Evolutionary conservation across 2,329 filamentous ascomycete genomes (phyloP).

Genomic region (Ambrosiella beaveri): DNA sequence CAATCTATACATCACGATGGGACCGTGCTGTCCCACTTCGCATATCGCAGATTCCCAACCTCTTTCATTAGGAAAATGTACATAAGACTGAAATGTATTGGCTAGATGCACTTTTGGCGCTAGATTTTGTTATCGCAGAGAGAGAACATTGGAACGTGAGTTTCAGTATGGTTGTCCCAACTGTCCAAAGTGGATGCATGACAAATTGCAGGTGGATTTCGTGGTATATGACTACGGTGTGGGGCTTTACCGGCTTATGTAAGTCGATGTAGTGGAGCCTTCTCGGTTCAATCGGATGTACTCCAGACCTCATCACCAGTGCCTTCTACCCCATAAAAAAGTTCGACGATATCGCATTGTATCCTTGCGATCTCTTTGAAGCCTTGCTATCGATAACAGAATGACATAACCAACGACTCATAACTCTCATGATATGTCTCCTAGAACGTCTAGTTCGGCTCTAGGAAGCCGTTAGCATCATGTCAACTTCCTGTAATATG

Average conservation of each 20-base stretch:
- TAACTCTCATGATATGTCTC: not conserved
- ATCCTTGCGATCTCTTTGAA: not conserved
- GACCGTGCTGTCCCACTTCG: not conserved
- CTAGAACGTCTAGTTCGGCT: not conserved
- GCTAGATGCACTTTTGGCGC: not conserved
- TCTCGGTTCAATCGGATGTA: no score
- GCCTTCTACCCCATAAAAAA: not conserved
- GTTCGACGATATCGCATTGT: not conserved
- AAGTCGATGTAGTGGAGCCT: no score
- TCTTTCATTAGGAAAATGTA: not conserved
- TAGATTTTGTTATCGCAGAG: no score
- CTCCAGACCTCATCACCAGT: no score
- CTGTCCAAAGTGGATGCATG: no score
- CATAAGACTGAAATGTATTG: not conserved
- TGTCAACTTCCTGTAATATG: not conserved
- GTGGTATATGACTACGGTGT: no score
- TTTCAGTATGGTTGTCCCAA: no score
- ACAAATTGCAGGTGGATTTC: no score
- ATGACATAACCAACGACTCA: not conserved
- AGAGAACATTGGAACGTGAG: no score
- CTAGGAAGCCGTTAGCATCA: not conserved
- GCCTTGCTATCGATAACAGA: not conserved
- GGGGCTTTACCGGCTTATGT: no score
- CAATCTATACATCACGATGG: not conserved
- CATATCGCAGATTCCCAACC: not conserved